Evolutionary conservation across 2,329 filamentous ascomycete genomes (phyloP).

Genomic region (Neodidymelliopsis sp.): DNA sequence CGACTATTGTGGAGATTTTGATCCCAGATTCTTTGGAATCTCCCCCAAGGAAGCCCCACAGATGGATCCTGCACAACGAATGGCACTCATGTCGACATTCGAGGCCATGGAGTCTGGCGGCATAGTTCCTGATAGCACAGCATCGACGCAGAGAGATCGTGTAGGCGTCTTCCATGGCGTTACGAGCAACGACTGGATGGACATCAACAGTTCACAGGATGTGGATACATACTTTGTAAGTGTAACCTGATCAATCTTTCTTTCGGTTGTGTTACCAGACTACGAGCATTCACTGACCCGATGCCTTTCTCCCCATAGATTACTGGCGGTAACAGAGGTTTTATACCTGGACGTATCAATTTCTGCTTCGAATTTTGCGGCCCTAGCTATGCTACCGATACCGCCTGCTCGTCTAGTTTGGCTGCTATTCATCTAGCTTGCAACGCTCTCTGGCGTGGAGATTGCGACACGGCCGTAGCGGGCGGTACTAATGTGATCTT

Average conservation of each 20-base stretch:
- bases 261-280: no score
- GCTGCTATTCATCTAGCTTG: conserved; percentile 35
- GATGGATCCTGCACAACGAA: conserved; percentile 34
- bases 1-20: conserved; percentile 36
- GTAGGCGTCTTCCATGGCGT: conserved; percentile 47
- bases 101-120: conserved; percentile 40
- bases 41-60: conserved; percentile 37
- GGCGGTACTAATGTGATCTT: conserved; percentile 33
- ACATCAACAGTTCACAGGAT: conserved; percentile 30
- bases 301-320: no score
- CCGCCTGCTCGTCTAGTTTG: conserved; percentile 48
- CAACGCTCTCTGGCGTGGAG: conserved; percentile 36
- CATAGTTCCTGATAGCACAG: conserved; percentile 37
- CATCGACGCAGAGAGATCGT: conserved; percentile 35
- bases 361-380: conserved; percentile 45
- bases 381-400: conserved; percentile 53
- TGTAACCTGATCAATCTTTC: no score
- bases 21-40: conserved; percentile 39
- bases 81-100: conserved; percentile 32
- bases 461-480: conserved; percentile 33
- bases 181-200: conserved; percentile 41
- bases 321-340: conserved; percentile 61
- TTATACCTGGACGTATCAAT: conserved; percentile 60
- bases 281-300: no score
- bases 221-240: conserved; percentile 65